Evolutionary conservation across 75 land plant species (phyloP).

Genomic region (Pinus taeda): DNA sequence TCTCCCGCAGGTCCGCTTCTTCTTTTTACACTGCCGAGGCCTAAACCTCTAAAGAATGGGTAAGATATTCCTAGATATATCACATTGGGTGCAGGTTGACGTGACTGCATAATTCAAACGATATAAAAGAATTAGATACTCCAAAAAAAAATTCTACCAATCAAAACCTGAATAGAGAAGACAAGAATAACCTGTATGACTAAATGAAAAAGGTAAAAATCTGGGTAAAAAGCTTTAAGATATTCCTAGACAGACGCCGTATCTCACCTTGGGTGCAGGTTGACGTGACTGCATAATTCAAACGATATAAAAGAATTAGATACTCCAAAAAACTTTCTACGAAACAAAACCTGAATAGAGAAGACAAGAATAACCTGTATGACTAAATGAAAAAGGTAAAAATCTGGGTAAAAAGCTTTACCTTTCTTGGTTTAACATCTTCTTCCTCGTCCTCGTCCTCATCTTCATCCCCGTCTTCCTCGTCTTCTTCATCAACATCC

Average conservation of each 20-base stretch:
- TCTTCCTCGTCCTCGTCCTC: constrained; percentile 37
- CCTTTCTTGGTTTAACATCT: constrained; percentile 17
- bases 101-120: neutral
- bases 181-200: neutral
- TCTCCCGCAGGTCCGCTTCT: constrained; percentile 20
- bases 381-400: neutral
- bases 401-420: neutral
- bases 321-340: neutral
- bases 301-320: neutral
- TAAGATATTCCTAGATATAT: no score
- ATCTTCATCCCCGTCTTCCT: constrained; percentile 29
- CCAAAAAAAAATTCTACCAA: neutral
- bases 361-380: neutral
- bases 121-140: neutral
- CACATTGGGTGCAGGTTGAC: neutral
- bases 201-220: neutral
- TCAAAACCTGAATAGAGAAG: neutral
- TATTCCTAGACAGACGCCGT: no score
- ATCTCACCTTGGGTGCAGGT: constrained; percentile 1
- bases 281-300: neutral
- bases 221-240: neutral
- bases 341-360: neutral
- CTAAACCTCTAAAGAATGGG: no score
- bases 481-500: constrained; percentile 41
- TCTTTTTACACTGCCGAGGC: neutral